Base-by-base conservation (phyloP, 192 early-diverging fungal genomes). In the Piromyces sp. region DNA sequence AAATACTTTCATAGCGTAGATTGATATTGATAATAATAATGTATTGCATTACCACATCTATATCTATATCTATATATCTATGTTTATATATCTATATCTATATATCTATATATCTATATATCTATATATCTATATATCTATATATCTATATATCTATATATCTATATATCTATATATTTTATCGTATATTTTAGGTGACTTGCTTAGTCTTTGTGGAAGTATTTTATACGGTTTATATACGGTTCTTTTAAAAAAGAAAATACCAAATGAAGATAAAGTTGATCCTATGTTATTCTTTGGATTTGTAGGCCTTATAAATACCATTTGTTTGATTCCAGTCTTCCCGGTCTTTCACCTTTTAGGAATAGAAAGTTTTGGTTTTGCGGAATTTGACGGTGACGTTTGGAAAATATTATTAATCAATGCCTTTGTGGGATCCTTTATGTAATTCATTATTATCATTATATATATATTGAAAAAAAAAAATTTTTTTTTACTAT, bases 141-240 rank as follows among this genome's bases (percentile, higher is more conserved):
- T n/a, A n/a, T n/a, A n/a, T n/a, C n/a, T n/a, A n/a, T n/a, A n/a
- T n/a, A n/a, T n/a, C n/a, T n/a, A n/a, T n/a, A n/a, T n/a, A n/a
- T n/a, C n/a, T n/a, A n/a, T n/a, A n/a, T n/a, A n/a, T n/a, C n/a
- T n/a, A n/a, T n/a, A n/a, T n/a, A n/a, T n/a, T n/a, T n/a, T n/a
- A n/a, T n/a, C n/a, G n/a, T n/a, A n/a, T n/a, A n/a, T 93, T 78
- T 80, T 92, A 51, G 94, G 94, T 29, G 93, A 94, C 81, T 78
- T 90, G 16, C 84, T 95, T 79, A 93, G 94, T 6, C 80, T 95
- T 30, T 82, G 91, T 26, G 91, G 93, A 40, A 94, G 94, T 6
- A 82, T 94, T 26, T 90, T 95, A 31, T 95, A 95, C 85, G 94
- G 93, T 13, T 89, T 89, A 79, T 95, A 95, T 85, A 92, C 91